These are phyloP conservation scores for Myriosclerotinia scirpicola DNA, from an alignment of 2,329 filamentous ascomycete species.

Conservation along the genomic window DNA sequence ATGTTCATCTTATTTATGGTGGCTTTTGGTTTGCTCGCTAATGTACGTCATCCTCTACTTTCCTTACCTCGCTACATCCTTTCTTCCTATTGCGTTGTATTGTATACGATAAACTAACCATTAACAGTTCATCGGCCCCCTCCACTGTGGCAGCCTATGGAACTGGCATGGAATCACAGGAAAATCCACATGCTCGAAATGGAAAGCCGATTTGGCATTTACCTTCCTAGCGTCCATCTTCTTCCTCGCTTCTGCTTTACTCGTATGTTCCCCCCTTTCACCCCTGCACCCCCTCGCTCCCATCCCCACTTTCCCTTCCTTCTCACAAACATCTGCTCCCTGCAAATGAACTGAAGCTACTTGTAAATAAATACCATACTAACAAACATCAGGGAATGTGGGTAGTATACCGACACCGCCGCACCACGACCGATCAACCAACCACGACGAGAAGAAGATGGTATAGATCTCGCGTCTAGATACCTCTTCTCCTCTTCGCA, in stretches of 20 bases:
- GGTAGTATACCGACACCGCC: conserved; percentile 22
- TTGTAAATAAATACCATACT: neutral
- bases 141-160: conserved; percentile 75
- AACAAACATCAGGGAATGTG: conserved; percentile 20
- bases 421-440: neutral
- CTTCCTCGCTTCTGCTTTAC: conserved; percentile 31
- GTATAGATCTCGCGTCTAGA: conserved; percentile 25
- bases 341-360: too few species aligned
- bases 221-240: conserved; percentile 33
- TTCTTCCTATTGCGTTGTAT: neutral
- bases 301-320: conserved; percentile 51
- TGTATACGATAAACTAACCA: neutral
- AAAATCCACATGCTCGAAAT: conserved; percentile 64
- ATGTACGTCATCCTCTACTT: neutral
- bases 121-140: conserved; percentile 63
- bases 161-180: conserved; percentile 86
- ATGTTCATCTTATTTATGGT: conserved; percentile 64
- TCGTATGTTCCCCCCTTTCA: conserved; percentile 36
- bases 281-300: conserved; percentile 35
- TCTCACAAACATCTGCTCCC: conserved; percentile 46
- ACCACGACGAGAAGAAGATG: conserved; percentile 19
- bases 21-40: conserved; percentile 47
- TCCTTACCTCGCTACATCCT: neutral
- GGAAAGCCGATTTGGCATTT: conserved; percentile 56
- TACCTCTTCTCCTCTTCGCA: too few species aligned